A percentile compares a stretch with the other conserved stretches of the same genome.
Conservation (phyloP, 352 stramenopile genomes). For the Thalassiosira sp. region DNA sequence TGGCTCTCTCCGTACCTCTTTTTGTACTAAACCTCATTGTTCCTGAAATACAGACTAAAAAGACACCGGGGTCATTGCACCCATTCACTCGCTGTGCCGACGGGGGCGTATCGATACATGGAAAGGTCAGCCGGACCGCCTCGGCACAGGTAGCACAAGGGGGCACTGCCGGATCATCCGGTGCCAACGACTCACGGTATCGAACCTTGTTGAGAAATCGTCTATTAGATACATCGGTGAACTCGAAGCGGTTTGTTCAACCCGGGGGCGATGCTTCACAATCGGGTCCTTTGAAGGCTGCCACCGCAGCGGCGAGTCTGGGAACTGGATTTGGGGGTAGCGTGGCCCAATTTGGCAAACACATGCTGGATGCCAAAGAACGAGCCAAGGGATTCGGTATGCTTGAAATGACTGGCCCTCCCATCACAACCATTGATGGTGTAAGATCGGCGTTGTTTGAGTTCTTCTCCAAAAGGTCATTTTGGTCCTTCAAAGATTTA, state of each 20-base stretch:
- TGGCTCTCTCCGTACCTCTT: no score
- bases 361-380: constrained; percentile 59
- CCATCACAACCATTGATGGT: constrained; percentile 35
- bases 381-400: constrained; percentile 23
- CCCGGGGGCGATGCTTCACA: constrained; percentile 53
- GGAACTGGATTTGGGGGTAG: constrained; percentile 70
- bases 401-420: constrained; percentile 18
- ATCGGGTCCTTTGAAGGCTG: constrained; percentile 39
- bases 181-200: constrained; percentile 65
- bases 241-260: constrained; percentile 76
- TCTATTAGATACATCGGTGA: constrained; percentile 65
- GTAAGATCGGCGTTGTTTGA: constrained; percentile 73
- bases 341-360: constrained; percentile 70
- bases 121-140: constrained; percentile 63
- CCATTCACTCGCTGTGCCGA: constrained; percentile 69
- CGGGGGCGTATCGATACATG: constrained; percentile 67
- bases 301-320: constrained; percentile 41
- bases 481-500: constrained; percentile 78
- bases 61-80: constrained; percentile 65
- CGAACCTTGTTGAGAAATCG: constrained; percentile 66
- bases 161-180: not conserved
- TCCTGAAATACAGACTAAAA: no score
- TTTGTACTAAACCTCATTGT: no score
- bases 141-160: constrained; percentile 64
- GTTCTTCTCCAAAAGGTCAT: constrained; percentile 67